Conservation (phyloP, 1,284 basidiomycete genomes). For the Tausonia pullulans region DNA sequence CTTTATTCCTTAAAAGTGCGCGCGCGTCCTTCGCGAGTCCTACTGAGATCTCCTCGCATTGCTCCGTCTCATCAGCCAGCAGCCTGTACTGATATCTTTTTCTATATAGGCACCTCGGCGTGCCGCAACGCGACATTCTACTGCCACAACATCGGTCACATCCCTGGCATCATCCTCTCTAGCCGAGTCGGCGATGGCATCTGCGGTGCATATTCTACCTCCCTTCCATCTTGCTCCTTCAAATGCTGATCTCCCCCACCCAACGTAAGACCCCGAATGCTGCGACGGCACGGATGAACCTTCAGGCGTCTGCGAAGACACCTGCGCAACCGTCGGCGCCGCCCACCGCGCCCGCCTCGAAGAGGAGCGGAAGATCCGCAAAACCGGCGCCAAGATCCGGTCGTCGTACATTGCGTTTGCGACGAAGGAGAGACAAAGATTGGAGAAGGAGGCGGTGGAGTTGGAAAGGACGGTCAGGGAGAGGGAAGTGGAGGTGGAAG, state of each 20-base stretch:
- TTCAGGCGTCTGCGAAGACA: constrained; percentile 64
- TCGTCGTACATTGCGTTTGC: constrained; percentile 77
- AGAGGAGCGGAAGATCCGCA: constrained; percentile 61
- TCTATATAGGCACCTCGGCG: constrained; percentile 62
- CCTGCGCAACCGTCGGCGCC: constrained; percentile 65
- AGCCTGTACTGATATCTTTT: not conserved
- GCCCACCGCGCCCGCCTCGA: constrained; percentile 54
- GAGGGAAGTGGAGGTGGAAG: constrained; percentile 43
- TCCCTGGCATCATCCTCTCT: constrained; percentile 64
- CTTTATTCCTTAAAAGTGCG: not conserved
- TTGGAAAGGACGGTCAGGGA: constrained; percentile 51
- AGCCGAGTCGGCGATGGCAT: constrained; percentile 89
- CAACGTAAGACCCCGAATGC: constrained; percentile 67
- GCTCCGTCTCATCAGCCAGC: not conserved
- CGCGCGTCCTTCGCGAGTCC: too few species aligned
- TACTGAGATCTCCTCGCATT: too few species aligned
- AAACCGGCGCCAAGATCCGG: constrained; percentile 83
- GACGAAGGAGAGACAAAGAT: constrained; percentile 68
- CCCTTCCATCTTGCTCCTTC: not conserved
- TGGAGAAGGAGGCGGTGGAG: constrained; percentile 50
- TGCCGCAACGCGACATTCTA: constrained; percentile 70
- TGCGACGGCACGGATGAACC: constrained; percentile 96
- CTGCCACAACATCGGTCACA: constrained; percentile 79
- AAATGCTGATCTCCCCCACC: not conserved
- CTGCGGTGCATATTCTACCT: constrained; percentile 51